phyloP scores from a whole-genome alignment of 192 early-diverging fungal species.

The Entomortierella beljakovae region DNA sequence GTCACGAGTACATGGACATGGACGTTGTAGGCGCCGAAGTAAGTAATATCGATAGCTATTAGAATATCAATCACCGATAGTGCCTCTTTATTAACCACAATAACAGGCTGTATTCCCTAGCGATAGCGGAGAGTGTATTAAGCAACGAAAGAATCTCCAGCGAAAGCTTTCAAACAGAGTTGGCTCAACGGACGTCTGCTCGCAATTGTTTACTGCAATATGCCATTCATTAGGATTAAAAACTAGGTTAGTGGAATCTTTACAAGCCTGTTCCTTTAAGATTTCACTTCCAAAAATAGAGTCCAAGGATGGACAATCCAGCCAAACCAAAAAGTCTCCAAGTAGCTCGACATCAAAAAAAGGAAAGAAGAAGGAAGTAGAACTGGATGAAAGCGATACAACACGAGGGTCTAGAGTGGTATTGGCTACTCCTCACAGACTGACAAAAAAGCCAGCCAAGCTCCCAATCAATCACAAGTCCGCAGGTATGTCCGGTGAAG shows the following conservation, averaged over 20 bases:
- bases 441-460: conserved; percentile 11
- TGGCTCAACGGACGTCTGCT: conserved; percentile 59
- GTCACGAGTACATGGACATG: conserved; percentile 36
- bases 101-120: conserved; percentile 29
- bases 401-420: conserved; percentile 44
- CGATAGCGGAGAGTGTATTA: conserved; percentile 30
- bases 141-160: conserved; percentile 38
- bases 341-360: background rate
- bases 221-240: conserved; percentile 62
- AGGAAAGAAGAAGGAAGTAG: conserved; percentile 27
- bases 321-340: background rate
- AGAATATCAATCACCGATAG: background rate
- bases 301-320: no score
- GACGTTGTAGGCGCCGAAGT: conserved; percentile 34
- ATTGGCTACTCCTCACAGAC: conserved; percentile 18
- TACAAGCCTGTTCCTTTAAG: conserved; percentile 74
- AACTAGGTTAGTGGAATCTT: conserved; percentile 70
- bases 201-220: conserved; percentile 57
- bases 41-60: background rate
- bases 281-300: conserved; percentile 45
- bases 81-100: no score
- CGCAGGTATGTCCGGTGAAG: no score
- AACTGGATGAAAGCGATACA: conserved; percentile 43
- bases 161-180: conserved; percentile 28
- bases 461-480: conserved; percentile 23